A percentile compares a stretch with the other conserved stretches of the same genome.
phyloP scores from a whole-genome alignment of 345 rosid genomes.

The Eucalyptus pauciflora region DNA sequence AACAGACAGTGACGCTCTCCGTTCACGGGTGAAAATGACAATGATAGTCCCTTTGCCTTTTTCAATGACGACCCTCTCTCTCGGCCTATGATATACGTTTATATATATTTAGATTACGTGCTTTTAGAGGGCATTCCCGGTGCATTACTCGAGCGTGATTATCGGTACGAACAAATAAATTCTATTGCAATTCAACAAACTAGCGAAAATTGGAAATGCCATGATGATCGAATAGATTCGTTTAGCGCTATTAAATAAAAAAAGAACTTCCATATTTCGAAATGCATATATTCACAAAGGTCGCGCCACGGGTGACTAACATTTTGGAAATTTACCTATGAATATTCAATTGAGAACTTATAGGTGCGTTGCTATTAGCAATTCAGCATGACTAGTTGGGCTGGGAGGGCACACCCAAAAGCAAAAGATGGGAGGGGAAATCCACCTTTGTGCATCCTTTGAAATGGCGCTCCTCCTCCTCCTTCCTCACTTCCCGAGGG shows the following conservation, averaged over 20 bases:
- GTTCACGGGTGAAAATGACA: background rate
- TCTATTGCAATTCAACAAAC: background rate
- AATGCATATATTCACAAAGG: background rate
- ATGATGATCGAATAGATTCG: background rate
- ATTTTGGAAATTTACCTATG: background rate
- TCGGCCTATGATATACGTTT: background rate
- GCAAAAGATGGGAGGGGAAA: background rate
- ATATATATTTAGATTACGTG: background rate
- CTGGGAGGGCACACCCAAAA: background rate
- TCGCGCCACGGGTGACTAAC: rapidly evolving
- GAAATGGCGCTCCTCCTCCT: background rate
- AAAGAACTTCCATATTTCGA: background rate
- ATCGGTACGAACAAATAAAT: background rate
- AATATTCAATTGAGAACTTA: background rate
- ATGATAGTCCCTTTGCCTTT: background rate
- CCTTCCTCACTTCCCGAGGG: background rate
- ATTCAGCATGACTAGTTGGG: background rate
- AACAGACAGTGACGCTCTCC: background rate
- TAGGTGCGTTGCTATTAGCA: background rate
- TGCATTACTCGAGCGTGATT: background rate
- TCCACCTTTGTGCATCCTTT: background rate
- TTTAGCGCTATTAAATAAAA: background rate
- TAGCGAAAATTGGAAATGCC: background rate
- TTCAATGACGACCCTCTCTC: background rate
- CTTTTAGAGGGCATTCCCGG: background rate